Conservation (phyloP, 2,329 filamentous ascomycete genomes). For the Xylariaceae sp. region DNA sequence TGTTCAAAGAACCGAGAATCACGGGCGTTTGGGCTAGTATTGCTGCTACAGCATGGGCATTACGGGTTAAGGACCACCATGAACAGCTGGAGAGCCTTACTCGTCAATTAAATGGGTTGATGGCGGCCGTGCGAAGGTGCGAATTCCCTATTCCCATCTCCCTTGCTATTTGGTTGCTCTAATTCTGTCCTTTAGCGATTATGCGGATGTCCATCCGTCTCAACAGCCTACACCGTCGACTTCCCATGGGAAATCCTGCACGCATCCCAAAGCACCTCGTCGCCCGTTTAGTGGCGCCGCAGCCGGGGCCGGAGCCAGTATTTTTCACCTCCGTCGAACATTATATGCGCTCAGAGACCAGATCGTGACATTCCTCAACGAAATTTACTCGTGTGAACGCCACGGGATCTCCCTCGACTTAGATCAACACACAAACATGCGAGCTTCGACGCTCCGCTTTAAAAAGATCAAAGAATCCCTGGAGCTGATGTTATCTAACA, state of each 20-base stretch:
- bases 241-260: not conserved
- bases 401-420: not conserved
- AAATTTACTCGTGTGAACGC: conserved; percentile 13
- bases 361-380: conserved; percentile 19
- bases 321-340: conserved; percentile 21
- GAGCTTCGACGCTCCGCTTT: conserved; percentile 10
- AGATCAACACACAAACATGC: conserved; percentile 1
- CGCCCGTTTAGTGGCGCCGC: not conserved
- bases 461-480: conserved; percentile 19
- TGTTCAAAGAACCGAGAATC: conserved; percentile 4
- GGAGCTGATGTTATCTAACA: conserved; percentile 24
- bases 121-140: conserved; percentile 23
- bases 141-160: not conserved
- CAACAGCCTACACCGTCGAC: not conserved
- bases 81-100: conserved; percentile 10
- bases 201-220: conserved; percentile 19
- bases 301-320: not conserved
- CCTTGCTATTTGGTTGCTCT: not conserved
- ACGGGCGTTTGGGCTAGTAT: not conserved
- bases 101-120: conserved; percentile 21
- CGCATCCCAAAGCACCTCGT: not conserved
- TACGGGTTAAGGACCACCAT: not conserved
- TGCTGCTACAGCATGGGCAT: not conserved
- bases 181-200: conserved; percentile 20
- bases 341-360: conserved; percentile 27